phyloP scores from a whole-genome alignment of 805 yeast species.

The Yamadazyma akitaensis region DNA sequence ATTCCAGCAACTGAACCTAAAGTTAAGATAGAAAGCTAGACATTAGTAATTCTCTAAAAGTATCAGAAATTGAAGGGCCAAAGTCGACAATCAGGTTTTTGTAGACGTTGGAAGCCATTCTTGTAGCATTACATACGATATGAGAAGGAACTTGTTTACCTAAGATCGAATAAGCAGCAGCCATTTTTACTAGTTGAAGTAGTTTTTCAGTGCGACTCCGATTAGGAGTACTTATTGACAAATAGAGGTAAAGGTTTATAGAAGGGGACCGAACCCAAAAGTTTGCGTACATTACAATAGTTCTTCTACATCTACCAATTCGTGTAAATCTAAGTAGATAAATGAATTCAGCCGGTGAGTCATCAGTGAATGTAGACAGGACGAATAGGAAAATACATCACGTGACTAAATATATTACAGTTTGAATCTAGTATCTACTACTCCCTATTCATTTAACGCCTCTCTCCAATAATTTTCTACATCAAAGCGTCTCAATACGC shows the following conservation, averaged over 20 bases:
- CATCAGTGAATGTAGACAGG: no score
- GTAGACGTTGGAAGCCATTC: not conserved
- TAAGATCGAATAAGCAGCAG: conserved; percentile 39
- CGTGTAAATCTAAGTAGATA: no score
- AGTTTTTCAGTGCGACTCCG: not conserved
- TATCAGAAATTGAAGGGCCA: not conserved
- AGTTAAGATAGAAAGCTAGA: conserved; percentile 39
- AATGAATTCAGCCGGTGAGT: no score
- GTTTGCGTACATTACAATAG: no score
- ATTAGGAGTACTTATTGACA: no score
- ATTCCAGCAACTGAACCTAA: conserved; percentile 38
- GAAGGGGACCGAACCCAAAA: no score
- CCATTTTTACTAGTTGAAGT: conserved; percentile 23
- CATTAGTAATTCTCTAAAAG: conserved; percentile 1
- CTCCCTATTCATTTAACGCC: not conserved
- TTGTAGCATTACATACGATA: conserved; percentile 32
- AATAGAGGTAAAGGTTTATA: no score
- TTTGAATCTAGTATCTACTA: no score
- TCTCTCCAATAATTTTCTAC: conserved; percentile 59
- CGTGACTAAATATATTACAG: no score
- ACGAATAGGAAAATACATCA: no score
- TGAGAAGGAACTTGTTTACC: conserved; percentile 47
- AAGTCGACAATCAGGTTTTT: not conserved
- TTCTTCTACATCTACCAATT: no score
- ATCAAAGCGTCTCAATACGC: conserved; percentile 47